Evolutionary conservation across 176 grass and related monocot species (phyloP).

Genomic region (Oryza meridionalis): DNA sequence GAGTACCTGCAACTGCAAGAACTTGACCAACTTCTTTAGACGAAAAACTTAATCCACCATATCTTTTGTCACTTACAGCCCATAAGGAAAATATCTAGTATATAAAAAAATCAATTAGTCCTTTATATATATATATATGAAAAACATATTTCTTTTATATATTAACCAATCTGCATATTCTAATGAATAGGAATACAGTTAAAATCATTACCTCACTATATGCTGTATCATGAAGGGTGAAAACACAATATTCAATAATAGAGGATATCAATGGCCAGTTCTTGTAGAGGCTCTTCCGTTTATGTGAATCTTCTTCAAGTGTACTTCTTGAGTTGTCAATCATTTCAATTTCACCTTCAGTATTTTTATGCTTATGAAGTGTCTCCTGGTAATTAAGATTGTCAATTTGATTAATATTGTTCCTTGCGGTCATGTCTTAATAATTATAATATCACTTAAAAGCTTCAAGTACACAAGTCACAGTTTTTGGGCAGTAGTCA

Average conservation of each 20-base stretch:
- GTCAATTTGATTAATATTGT: too few species aligned
- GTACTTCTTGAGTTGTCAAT: conserved; percentile 25
- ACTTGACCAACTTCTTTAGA: conserved; percentile 76
- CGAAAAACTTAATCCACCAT: conserved; percentile 76
- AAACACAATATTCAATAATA: conserved; percentile 68
- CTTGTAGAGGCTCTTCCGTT: conserved; percentile 51
- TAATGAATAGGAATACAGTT: neutral
- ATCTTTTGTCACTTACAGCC: conserved; percentile 76
- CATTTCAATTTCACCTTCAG: conserved; percentile 18
- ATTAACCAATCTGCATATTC: neutral
- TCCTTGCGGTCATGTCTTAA: too few species aligned
- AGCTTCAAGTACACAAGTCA: too few species aligned
- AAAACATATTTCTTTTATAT: neutral
- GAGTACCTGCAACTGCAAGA: conserved; percentile 72
- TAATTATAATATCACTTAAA: too few species aligned
- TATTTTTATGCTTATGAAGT: conserved; percentile 64
- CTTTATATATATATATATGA: neutral
- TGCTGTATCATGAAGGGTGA: conserved; percentile 76
- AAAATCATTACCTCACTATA: conserved; percentile 72
- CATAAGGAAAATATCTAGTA: conserved; percentile 91
- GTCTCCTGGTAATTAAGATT: conserved; percentile 62
- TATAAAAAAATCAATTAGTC: neutral
- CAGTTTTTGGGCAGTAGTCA: too few species aligned
- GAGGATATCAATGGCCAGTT: conserved; percentile 87
- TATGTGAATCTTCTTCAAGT: conserved; percentile 11